Percentiles rank a stretch among this genome's conserved stretches.
phyloP scores from a whole-genome alignment of 768 basidiomycete genomes.

The Rossbeevera mucosa region DNA sequence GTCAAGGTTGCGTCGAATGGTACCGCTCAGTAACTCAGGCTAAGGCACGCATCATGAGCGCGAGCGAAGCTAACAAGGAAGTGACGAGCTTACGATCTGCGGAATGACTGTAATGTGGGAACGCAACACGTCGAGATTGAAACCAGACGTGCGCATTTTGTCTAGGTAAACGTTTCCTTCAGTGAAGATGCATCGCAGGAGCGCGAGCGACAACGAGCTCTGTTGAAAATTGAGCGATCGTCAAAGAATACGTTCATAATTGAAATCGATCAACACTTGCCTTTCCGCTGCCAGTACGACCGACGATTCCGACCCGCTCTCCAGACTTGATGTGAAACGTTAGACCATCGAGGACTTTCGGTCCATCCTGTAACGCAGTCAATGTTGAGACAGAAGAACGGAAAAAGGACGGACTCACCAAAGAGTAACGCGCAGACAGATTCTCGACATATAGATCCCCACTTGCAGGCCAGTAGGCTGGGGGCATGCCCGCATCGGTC shows the following conservation, averaged over 20 bases:
- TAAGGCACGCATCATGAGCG: background rate
- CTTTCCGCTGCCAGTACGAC: slow-evolving; percentile 4
- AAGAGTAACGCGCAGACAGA: slow-evolving; percentile 4
- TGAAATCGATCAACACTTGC: background rate
- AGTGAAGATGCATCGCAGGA: slow-evolving; percentile 2
- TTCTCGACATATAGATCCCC: slow-evolving; percentile 3
- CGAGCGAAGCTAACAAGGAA: background rate
- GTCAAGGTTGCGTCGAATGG: slow-evolving; percentile 56
- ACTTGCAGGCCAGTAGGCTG: background rate
- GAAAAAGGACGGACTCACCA: background rate
- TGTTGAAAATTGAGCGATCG: background rate
- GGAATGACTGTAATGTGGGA: slow-evolving; percentile 2
- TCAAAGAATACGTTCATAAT: too few relatives aligned
- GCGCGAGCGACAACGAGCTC: slow-evolving; percentile 3
- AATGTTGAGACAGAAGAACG: too few relatives aligned
- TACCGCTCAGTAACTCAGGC: slow-evolving; percentile 39
- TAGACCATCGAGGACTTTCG: background rate
- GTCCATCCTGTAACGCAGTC: background rate
- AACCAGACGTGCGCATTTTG: background rate
- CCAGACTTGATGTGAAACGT: slow-evolving; percentile 3
- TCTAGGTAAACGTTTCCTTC: slow-evolving; percentile 1
- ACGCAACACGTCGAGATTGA: slow-evolving; percentile 1
- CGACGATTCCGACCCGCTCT: slow-evolving; percentile 1
- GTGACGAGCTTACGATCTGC: background rate
- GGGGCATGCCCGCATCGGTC: background rate